Conservation (phyloP, 768 basidiomycete genomes). For the Mycena galericulata region DNA sequence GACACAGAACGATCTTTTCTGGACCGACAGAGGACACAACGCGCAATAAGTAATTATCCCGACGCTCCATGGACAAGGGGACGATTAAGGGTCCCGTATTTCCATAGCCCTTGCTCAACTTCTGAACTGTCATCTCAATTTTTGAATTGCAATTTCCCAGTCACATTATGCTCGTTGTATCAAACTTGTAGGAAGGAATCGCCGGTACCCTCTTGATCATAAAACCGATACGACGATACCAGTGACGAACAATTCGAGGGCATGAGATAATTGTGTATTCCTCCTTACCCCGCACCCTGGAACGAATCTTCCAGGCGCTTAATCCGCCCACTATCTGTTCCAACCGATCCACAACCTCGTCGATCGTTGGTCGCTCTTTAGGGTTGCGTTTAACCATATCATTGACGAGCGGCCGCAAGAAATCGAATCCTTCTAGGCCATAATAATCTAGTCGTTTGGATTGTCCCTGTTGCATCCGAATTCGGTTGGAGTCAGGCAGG, state of each 20-base stretch:
- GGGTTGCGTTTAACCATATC: conserved; percentile 53
- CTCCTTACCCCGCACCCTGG: not conserved
- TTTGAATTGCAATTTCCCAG: no score
- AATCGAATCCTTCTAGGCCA: conserved; percentile 37
- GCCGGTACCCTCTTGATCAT: not conserved
- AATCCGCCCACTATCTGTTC: not conserved
- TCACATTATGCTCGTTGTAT: no score
- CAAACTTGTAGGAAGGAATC: not conserved
- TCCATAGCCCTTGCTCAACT: no score
- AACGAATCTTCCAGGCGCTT: conserved; percentile 16
- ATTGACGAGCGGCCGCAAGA: conserved; percentile 47
- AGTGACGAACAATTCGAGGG: not conserved
- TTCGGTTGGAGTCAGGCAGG: not conserved
- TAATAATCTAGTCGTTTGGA: not conserved
- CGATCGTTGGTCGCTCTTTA: conserved; percentile 49
- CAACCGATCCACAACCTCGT: conserved; percentile 50
- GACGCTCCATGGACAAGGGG: no score
- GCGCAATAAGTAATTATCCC: no score
- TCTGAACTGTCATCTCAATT: no score
- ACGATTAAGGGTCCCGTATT: no score
- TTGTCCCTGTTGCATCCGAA: not conserved
- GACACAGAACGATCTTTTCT: no score
- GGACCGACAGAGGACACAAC: no score
- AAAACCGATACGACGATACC: not conserved
- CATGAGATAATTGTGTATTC: not conserved